These are phyloP conservation scores for Colletotrichum sp. DNA, from an alignment of 2,329 filamentous ascomycete genomes.

Conservation along the genomic window DNA sequence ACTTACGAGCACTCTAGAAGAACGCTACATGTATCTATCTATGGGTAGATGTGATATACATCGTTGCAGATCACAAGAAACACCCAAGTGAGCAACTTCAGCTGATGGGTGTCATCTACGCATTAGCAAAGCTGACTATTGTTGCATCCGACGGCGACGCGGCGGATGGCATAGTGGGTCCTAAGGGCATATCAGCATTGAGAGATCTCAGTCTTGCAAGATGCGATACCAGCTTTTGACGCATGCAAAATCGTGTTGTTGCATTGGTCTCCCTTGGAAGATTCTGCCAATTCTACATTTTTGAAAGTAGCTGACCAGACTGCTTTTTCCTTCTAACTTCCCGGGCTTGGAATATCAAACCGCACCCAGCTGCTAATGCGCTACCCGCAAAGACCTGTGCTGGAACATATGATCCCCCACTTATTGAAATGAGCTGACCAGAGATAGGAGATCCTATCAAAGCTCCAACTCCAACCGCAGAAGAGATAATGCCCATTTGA, in stretches of 20 bases:
- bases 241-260: not conserved
- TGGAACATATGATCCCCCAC: no score
- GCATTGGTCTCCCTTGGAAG: no score
- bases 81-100: not conserved
- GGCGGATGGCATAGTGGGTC: not conserved
- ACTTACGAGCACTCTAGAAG: not conserved
- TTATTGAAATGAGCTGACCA: no score
- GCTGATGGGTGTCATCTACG: not conserved
- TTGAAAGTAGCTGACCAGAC: no score
- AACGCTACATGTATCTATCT: not conserved
- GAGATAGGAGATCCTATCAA: no score
- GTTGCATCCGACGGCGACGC: not conserved
- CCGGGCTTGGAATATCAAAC: no score
- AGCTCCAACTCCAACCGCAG: no score
- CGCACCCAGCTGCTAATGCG: no score
- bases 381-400: no score
- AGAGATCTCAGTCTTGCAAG: not conserved
- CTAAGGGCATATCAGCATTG: rapidly evolving
- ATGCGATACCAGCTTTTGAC: not conserved
- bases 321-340: no score
- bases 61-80: not conserved
- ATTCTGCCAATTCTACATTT: no score
- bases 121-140: not conserved
- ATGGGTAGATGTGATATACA: not conserved
- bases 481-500: no score